A percentile compares a stretch with the other conserved stretches of the same genome.
phyloP scores from a whole-genome alignment of 75 land plant species.

The Larix kaempferi region DNA sequence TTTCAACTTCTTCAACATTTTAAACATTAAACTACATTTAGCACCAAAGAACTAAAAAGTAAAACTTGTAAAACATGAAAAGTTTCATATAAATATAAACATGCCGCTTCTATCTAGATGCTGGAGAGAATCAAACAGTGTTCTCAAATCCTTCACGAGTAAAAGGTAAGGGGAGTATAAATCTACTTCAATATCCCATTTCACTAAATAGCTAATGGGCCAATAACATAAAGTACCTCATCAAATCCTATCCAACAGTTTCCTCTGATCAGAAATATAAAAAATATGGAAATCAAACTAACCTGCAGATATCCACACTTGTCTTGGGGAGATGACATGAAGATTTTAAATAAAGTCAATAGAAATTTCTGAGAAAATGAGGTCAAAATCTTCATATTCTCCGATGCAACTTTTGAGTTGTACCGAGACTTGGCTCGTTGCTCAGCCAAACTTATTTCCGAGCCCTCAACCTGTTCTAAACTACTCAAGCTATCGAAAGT shows the following conservation, averaged over 20 bases:
- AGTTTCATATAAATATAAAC: not conserved
- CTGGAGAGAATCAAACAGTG: not conserved
- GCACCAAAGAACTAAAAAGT: too few species aligned
- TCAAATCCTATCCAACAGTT: not conserved
- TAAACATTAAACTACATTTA: too few species aligned
- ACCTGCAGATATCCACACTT: slow-evolving; percentile 88
- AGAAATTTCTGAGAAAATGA: slow-evolving; percentile 61
- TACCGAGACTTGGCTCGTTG: slow-evolving; percentile 52
- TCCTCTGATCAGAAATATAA: not conserved
- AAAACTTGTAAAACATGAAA: not conserved
- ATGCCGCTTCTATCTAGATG: not conserved
- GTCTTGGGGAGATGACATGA: slow-evolving; percentile 57
- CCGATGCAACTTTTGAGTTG: slow-evolving; percentile 44
- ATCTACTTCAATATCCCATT: not conserved
- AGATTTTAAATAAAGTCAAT: slow-evolving; percentile 50
- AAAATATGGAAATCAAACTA: slow-evolving; percentile 7
- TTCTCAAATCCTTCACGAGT: not conserved
- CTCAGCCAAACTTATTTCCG: slow-evolving; percentile 25
- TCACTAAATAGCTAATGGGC: not conserved
- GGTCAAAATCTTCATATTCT: slow-evolving; percentile 56
- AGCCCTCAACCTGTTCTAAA: slow-evolving; percentile 2
- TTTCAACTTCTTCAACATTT: too few species aligned
- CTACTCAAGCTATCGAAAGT: slow-evolving; percentile 11
- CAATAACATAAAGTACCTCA: not conserved
- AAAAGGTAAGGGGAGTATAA: not conserved